Evolutionary conservation across 805 yeast genomes (phyloP), one percentile per base, ranked within the genome.

Genomic region (Kluyveromyces starmeri): DNA sequence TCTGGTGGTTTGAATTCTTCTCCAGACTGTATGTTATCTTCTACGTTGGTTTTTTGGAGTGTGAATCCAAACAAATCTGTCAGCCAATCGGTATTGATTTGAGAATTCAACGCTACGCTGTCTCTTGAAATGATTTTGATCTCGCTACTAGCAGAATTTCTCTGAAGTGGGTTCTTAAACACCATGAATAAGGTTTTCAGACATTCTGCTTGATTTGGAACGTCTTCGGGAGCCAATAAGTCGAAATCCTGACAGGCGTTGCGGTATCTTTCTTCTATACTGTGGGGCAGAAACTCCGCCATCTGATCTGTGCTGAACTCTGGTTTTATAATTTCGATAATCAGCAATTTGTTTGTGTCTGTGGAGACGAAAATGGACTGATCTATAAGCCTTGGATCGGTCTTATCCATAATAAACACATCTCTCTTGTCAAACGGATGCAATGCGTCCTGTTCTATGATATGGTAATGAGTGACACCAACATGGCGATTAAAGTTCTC

Each of bases 91-190:
- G 80, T 65, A 42, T 80, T 75, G 4, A 83, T 53, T 37, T 73
- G 73, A 3, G 81, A 61, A 41, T 71, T 75, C 38, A 81, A 55
- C 1, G 68, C 59, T 11, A 73, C 62, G 40, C 69, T 70, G n/a
- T 59, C 53, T 3, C 72, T 53, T 40, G 68, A 64, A 24, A 85
- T 76, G 0, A 80, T 73, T 46, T 72, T 77, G 3, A 64, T 56
- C 8, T 69, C 71, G 4, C 66, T 70, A 2, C 53, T 59, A 2
- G 68, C 59, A 2, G 50, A 55, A 16, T 68, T 53, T 7, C 56
- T 46, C 14, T 62, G 51, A 15, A 84, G 53, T 0, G 94, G 89
- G 2, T 85, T 88, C 42, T 66, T 72, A 30, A 83, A 58, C 7
- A 81, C 78, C 40, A 73, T 75, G 44, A 70, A 66, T 12, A 84